Base-by-base conservation (phyloP, 345 rosid genomes). In the Gossypium mustelinum region DNA sequence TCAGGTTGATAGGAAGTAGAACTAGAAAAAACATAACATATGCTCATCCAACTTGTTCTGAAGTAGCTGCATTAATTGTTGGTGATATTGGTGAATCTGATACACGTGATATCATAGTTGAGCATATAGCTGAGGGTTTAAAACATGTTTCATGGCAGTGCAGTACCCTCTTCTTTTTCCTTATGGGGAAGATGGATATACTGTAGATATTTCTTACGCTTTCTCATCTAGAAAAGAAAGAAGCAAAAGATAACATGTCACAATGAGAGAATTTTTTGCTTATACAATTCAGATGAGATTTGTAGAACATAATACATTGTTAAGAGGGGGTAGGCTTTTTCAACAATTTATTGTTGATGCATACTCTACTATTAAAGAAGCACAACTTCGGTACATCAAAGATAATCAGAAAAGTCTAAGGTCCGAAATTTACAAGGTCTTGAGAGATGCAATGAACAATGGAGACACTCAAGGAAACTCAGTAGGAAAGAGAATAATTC, bases 1-100 rank as follows among this genome's bases (percentile, higher is more conserved):
- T 63, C 14, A 34, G 14, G 1, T 7, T 63, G 7, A 1, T 63
- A 13, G 10, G 29, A 22, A 9, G 5, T 8, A 18, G 5, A 12
- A 3, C 3, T 9, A 0, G 9, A 0, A 20, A 0, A 0, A 6
- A 11, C 0, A 57, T 12, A 57, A 3, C 5, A 1, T 57, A 57
- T 22, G 27, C 0, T 7, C 6, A 2, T 8, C 61, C 29, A 2
- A 6, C 0, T 51, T 25, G 29, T 9, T 57, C 7, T 27, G 47
- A 29, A 16, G 8, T 63, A 2, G 68, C 47, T 2, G 12, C 16
- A 0, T 34, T 63, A 0, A 63, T 27, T 11, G 68, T 63, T 0
- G 11, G 47, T 5, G 29, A 57, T 57, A 1, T 29, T 1, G 45
- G 20, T 4, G 29, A 27, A 25, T 12, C 1, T 1, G 9, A 29